These are phyloP conservation scores for Kodamaea leandrae DNA, from an alignment of 805 yeast species.

Conservation along the genomic window DNA sequence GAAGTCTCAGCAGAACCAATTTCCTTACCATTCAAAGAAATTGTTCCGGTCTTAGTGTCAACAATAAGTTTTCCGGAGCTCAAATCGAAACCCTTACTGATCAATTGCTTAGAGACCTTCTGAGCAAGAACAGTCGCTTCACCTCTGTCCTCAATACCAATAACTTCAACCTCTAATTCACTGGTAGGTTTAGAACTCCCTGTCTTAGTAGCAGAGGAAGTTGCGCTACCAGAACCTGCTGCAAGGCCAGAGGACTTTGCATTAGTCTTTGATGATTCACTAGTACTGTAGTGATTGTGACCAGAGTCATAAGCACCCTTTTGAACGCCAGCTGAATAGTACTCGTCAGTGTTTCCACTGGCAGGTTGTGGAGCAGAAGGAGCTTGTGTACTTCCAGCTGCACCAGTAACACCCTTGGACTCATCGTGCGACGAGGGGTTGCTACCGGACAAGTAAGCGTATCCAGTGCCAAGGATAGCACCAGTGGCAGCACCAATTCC, in stretches of 20 bases:
- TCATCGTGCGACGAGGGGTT: background rate
- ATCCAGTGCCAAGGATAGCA: constrained; percentile 5
- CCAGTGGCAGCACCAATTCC: constrained; percentile 14
- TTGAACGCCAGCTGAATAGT: background rate
- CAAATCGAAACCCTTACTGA: constrained; percentile 30
- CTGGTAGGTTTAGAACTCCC: too few relatives aligned
- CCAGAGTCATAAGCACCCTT: background rate
- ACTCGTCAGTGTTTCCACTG: background rate
- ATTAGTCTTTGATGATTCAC: too few relatives aligned
- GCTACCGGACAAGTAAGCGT: background rate
- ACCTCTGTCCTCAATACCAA: constrained; percentile 30
- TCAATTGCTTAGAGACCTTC: constrained; percentile 28
- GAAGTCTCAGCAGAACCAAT: background rate
- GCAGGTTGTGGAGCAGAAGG: too few relatives aligned
- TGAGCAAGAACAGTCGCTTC: constrained; percentile 31
- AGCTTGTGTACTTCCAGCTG: background rate
- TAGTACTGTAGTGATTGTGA: background rate
- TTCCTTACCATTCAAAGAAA: constrained; percentile 9
- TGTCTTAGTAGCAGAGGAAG: background rate
- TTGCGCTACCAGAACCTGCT: background rate
- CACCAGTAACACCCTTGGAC: background rate
- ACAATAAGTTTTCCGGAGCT: constrained; percentile 30
- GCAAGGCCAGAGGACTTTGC: background rate
- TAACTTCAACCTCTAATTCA: constrained; percentile 28
- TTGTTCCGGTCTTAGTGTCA: constrained; percentile 29